These are phyloP conservation scores for Ensete ventricosum DNA, from an alignment of 176 grass and related monocot species.

Conservation along the genomic window DNA sequence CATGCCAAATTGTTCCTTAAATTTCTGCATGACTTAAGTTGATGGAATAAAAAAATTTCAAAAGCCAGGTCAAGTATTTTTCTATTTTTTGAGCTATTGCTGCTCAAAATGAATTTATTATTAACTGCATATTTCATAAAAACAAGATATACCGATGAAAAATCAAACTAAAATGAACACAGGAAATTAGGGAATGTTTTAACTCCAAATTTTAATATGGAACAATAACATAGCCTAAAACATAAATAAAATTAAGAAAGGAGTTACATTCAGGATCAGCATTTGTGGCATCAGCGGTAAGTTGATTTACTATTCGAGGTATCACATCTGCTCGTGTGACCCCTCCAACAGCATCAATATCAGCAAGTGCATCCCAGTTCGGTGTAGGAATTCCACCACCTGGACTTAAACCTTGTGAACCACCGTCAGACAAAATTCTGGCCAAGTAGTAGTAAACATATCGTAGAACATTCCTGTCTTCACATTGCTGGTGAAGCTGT, in stretches of 20 bases:
- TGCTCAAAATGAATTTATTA: neutral
- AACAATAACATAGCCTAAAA: slow-evolving; percentile 6
- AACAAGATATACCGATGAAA: neutral
- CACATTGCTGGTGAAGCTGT: slow-evolving; percentile 97
- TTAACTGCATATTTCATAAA: neutral
- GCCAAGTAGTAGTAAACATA: slow-evolving; percentile 99
- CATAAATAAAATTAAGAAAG: slow-evolving; percentile 17
- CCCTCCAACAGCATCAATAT: slow-evolving; percentile 90
- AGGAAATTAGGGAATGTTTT: neutral
- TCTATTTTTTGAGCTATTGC: neutral
- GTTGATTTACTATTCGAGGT: slow-evolving; percentile 84
- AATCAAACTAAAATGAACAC: neutral
- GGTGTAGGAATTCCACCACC: slow-evolving; percentile 89
- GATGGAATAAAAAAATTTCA: neutral
- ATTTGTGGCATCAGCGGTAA: slow-evolving; percentile 67
- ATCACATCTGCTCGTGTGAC: slow-evolving; percentile 95
- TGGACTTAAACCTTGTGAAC: slow-evolving; percentile 86
- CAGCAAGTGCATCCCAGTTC: slow-evolving; percentile 95
- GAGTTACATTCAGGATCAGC: slow-evolving; percentile 70
- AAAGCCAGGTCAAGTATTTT: neutral
- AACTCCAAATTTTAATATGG: neutral
- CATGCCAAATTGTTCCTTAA: neutral
- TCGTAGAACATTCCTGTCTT: slow-evolving; percentile 80
- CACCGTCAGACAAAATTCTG: slow-evolving; percentile 91
- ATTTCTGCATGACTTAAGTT: neutral